Evolutionary conservation across 306 rosid species (phyloP).

Genomic region (Vigna mungo): DNA sequence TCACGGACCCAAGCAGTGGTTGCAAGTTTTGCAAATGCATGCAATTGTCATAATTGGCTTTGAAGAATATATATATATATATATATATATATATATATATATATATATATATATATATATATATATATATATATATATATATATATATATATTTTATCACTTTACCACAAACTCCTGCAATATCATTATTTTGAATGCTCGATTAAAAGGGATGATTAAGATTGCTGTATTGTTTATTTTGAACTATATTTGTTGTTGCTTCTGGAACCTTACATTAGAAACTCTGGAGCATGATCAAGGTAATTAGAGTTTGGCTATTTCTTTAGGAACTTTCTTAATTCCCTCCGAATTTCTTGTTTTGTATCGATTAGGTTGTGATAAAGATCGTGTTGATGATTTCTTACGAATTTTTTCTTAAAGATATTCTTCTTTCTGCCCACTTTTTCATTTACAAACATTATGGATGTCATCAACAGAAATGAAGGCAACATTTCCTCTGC

Average conservation of each 20-base stretch:
- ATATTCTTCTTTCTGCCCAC: constrained; percentile 22
- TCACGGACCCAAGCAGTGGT: not conserved
- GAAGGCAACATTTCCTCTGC: constrained; percentile 57
- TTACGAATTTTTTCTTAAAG: not conserved
- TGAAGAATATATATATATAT: constrained; percentile 26
- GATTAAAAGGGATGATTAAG: not conserved
- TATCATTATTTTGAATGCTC: not conserved
- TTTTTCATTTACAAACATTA: constrained; percentile 38
- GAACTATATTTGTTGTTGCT: constrained; percentile 1
- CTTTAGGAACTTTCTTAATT: not conserved
- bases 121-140: not conserved
- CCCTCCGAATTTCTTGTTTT: constrained; percentile 15
- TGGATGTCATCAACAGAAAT: constrained; percentile 49
- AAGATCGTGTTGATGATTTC: constrained; percentile 6
- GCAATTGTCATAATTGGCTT: not conserved
- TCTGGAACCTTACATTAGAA: not conserved
- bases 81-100: not conserved
- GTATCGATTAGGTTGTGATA: constrained; percentile 28
- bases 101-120: not conserved
- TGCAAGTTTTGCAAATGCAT: constrained; percentile 7
- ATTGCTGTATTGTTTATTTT: constrained; percentile 33
- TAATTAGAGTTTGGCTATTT: constrained; percentile 2
- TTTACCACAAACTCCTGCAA: not conserved
- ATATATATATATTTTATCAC: not conserved
- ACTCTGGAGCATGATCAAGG: not conserved